Percentiles rank a stretch among this genome's conserved stretches.
Evolutionary conservation across 2,329 filamentous ascomycete genomes (phyloP).

Genomic region (Neobulgaria alba): DNA sequence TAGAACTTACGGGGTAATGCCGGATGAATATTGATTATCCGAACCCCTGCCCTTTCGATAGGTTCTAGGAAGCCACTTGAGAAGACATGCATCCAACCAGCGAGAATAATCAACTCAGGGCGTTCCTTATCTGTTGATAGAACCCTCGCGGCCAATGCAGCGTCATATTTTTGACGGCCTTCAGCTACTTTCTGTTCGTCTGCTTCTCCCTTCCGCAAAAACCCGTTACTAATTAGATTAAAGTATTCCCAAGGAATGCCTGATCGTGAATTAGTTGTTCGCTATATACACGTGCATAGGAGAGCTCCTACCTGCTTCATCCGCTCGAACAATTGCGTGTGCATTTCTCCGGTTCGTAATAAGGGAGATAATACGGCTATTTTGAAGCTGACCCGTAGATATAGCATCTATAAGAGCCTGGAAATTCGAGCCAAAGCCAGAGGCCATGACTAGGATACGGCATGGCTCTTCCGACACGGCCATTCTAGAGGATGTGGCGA

Average conservation of each 20-base stretch:
- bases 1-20: slow-evolving; percentile 56
- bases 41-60: slow-evolving; percentile 42
- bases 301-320: too few relatives aligned
- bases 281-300: too few relatives aligned
- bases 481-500: too few relatives aligned
- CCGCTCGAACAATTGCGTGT: too few relatives aligned
- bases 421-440: not conserved
- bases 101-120: slow-evolving; percentile 57
- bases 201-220: too few relatives aligned
- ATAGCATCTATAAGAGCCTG: not conserved
- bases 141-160: slow-evolving; percentile 55
- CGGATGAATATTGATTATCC: slow-evolving; percentile 63
- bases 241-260: slow-evolving; percentile 59
- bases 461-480: too few relatives aligned
- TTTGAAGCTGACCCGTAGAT: not conserved
- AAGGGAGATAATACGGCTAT: too few relatives aligned
- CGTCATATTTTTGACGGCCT: slow-evolving; percentile 55
- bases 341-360: too few relatives aligned
- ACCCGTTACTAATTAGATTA: slow-evolving; percentile 53
- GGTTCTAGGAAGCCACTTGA: slow-evolving; percentile 53
- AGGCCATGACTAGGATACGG: too few relatives aligned
- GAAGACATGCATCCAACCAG: slow-evolving; percentile 66
- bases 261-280: too few relatives aligned
- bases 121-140: slow-evolving; percentile 41
- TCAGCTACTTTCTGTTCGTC: slow-evolving; percentile 35